Evolutionary conservation across 306 rosid genomes (phyloP).

Genomic region (Cicer judaicum): DNA sequence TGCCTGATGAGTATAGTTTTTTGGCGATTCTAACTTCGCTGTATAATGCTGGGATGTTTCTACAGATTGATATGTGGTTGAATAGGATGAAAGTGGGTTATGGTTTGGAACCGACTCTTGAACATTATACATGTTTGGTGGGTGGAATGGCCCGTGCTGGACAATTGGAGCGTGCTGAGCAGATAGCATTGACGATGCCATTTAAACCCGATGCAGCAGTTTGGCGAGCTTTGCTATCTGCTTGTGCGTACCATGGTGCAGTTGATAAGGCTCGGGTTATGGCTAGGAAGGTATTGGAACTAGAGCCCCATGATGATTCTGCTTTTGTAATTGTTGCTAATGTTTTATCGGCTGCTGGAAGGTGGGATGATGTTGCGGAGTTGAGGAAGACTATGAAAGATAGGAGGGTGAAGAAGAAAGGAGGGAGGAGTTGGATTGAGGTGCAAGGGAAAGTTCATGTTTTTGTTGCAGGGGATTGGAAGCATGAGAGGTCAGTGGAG

Average conservation of each 20-base stretch:
- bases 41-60: constrained; percentile 66
- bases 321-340: constrained; percentile 80
- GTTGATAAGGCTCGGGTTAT: constrained; percentile 65
- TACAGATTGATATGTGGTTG: constrained; percentile 68
- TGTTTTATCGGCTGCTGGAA: constrained; percentile 63
- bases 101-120: constrained; percentile 69
- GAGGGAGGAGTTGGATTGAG: constrained; percentile 95
- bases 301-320: constrained; percentile 71
- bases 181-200: constrained; percentile 68
- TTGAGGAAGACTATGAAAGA: constrained; percentile 80
- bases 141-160: constrained; percentile 82
- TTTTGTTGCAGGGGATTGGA: constrained; percentile 82
- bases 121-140: constrained; percentile 89
- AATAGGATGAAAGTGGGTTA: constrained; percentile 62
- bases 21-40: constrained; percentile 66
- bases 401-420: constrained; percentile 69
- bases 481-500: constrained; percentile 63
- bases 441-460: constrained; percentile 73
- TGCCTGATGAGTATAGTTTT: constrained; percentile 77
- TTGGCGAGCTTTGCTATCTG: constrained; percentile 83
- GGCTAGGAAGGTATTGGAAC: constrained; percentile 72
- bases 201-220: constrained; percentile 79
- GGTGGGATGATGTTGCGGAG: constrained; percentile 87
- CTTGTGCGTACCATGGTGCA: constrained; percentile 67
- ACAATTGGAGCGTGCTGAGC: constrained; percentile 68